A percentile compares a stretch with the other conserved stretches of the same genome.
These are phyloP conservation scores for Hymenoscyphus scutula DNA, from an alignment of 2,329 filamentous ascomycete species.

Conservation along the genomic window DNA sequence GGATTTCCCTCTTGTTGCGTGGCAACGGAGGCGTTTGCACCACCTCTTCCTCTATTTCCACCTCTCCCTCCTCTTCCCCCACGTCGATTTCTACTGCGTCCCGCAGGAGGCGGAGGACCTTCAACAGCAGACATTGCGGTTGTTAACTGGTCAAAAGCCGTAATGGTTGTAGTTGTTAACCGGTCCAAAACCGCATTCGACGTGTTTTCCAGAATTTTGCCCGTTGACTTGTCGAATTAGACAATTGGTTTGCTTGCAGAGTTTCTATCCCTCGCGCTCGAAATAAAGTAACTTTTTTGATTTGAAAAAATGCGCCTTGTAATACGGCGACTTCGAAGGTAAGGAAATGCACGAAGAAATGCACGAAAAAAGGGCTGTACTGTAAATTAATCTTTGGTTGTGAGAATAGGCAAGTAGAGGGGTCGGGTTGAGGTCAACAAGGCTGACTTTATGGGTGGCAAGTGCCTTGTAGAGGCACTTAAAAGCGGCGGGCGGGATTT, in stretches of 20 bases:
- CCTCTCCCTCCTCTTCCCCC: slow-evolving; percentile 28
- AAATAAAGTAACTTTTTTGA: not conserved
- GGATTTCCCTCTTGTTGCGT: slow-evolving; percentile 12
- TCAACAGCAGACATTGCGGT: slow-evolving; percentile 25
- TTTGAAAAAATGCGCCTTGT: slow-evolving; percentile 27
- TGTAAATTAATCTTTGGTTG: slow-evolving; percentile 1
- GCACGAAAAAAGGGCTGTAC: not conserved
- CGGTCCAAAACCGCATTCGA: no score
- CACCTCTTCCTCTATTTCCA: slow-evolving; percentile 20
- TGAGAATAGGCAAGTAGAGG: slow-evolving; percentile 7
- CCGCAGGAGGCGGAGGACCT: slow-evolving; percentile 14
- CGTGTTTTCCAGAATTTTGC: not conserved
- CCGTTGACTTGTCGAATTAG: not conserved
- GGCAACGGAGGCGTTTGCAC: slow-evolving; percentile 7
- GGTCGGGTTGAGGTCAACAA: slow-evolving; percentile 15
- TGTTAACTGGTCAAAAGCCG: not conserved
- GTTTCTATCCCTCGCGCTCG: not conserved
- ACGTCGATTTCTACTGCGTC: slow-evolving; percentile 24
- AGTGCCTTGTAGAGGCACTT: not conserved
- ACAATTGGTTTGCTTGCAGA: no score
- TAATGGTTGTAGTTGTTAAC: no score
- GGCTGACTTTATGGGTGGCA: slow-evolving; percentile 23
- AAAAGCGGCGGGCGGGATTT: not conserved
- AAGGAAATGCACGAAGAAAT: slow-evolving; percentile 20
- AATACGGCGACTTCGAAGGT: slow-evolving; percentile 35